Percentiles rank a stretch among this genome's conserved stretches.
These are phyloP conservation scores for Aspergillus sergii DNA, from an alignment of 2,329 filamentous ascomycete genomes.

Conservation along the genomic window DNA sequence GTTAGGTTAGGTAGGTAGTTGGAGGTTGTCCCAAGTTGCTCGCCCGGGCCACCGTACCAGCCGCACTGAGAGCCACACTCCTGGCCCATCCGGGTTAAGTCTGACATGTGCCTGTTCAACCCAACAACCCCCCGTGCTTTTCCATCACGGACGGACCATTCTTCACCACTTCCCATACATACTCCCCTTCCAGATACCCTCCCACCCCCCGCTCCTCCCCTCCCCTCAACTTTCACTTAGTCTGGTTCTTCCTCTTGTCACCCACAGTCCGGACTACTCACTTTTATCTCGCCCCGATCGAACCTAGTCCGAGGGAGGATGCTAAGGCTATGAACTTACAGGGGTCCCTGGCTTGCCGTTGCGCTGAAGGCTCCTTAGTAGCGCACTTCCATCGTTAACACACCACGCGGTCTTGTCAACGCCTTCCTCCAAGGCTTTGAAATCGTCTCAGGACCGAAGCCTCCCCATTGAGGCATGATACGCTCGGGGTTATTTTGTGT, in stretches of 20 bases:
- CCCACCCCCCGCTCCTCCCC: slow-evolving; percentile 4
- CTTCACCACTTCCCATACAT: slow-evolving; percentile 12
- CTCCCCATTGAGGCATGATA: slow-evolving; percentile 32
- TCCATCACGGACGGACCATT: slow-evolving; percentile 18
- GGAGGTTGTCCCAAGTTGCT: slow-evolving; percentile 14
- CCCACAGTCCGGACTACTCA: slow-evolving; percentile 15
- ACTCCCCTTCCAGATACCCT: slow-evolving; percentile 5
- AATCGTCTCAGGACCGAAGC: slow-evolving; percentile 20
- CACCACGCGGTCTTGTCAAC: slow-evolving; percentile 23
- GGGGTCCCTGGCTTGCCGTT: slow-evolving; percentile 42
- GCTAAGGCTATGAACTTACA: slow-evolving; percentile 44
- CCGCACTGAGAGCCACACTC: slow-evolving; percentile 14
- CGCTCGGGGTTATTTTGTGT: slow-evolving; percentile 24
- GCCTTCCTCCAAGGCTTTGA: slow-evolving; percentile 23
- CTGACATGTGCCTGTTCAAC: slow-evolving; percentile 30
- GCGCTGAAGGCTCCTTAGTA: slow-evolving; percentile 43
- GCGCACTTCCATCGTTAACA: slow-evolving; percentile 34
- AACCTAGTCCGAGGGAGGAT: slow-evolving; percentile 31
- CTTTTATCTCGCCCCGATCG: slow-evolving; percentile 15
- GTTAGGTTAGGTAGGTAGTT: too few relatives aligned
- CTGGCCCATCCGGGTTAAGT: slow-evolving; percentile 19
- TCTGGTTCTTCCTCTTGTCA: slow-evolving; percentile 7
- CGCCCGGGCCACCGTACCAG: slow-evolving; percentile 24
- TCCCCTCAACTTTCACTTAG: background rate
- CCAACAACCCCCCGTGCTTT: slow-evolving; percentile 29